Conservation (phyloP, 495 filamentous ascomycete genomes). For the Podospora pseudoanserina region DNA sequence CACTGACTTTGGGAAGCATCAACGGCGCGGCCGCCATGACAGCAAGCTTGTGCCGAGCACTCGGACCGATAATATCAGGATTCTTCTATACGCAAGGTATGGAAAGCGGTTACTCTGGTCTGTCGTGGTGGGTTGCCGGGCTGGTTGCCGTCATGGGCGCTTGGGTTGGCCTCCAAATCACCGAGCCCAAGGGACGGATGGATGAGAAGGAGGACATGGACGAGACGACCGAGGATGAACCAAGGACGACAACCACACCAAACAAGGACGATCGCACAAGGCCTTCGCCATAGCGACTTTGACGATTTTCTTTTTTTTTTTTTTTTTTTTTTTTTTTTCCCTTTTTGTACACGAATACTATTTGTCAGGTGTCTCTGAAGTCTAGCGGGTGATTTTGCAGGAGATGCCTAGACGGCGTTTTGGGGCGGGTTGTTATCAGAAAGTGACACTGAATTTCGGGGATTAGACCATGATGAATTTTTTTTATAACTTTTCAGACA, state of each 20-base stretch:
- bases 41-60: slow-evolving; percentile 79
- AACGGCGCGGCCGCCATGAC: slow-evolving; percentile 91
- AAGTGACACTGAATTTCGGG: neutral
- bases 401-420: neutral
- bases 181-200: slow-evolving; percentile 41
- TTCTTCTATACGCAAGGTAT: slow-evolving; percentile 78
- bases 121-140: slow-evolving; percentile 89
- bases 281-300: neutral
- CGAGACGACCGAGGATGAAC: neutral
- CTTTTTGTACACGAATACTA: neutral
- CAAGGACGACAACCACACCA: neutral
- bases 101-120: slow-evolving; percentile 71
- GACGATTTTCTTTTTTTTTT: neutral
- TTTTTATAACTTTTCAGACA: neutral
- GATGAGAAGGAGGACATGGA: slow-evolving; percentile 32
- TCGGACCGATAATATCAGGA: slow-evolving; percentile 86
- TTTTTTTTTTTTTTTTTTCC: neutral
- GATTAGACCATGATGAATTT: neutral
- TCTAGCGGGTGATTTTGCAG: neutral
- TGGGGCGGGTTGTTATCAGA: neutral
- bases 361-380: neutral
- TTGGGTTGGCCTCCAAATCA: slow-evolving; percentile 47
- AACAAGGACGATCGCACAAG: neutral
- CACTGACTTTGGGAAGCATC: slow-evolving; percentile 78
- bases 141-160: slow-evolving; percentile 72